A percentile compares a stretch with the other conserved stretches of the same genome.
phyloP scores from a whole-genome alignment of 345 rosid genomes.

The Camelina hispida region DNA sequence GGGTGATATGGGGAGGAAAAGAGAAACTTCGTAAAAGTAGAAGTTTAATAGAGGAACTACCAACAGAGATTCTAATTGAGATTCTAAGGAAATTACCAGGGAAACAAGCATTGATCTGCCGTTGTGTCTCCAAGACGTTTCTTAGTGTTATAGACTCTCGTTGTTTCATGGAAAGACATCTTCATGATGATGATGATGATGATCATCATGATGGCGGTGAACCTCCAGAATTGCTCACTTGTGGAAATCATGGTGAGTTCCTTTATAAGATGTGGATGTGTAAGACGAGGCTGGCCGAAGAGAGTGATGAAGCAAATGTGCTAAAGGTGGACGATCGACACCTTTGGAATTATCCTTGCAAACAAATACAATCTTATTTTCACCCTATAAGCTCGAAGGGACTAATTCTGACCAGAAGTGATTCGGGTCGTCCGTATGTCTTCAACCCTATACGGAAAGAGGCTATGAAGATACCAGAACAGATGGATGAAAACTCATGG shows the following conservation, averaged over 20 bases:
- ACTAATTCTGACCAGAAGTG: not conserved
- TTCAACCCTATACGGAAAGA: not conserved
- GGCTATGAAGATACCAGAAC: not conserved
- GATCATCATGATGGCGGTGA: not conserved
- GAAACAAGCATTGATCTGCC: not conserved
- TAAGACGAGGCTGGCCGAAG: not conserved
- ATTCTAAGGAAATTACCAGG: not conserved
- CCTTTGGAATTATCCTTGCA: not conserved
- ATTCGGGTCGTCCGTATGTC: not conserved
- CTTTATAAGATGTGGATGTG: not conserved
- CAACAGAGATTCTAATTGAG: not conserved
- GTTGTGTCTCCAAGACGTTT: conserved; percentile 1
- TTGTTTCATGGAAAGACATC: not conserved
- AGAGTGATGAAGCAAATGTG: not conserved
- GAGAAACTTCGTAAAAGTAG: not conserved
- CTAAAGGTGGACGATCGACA: not conserved
- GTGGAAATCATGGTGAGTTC: not conserved
- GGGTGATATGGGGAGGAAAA: not conserved
- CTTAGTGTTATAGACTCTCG: not conserved
- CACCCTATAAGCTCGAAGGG: not conserved
- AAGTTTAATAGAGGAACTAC: not conserved
- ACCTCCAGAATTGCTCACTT: not conserved
- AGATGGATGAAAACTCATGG: not conserved
- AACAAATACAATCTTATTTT: not conserved
- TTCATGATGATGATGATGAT: not conserved